Base-by-base conservation (phyloP, 78 protist species). In the Mantamonas sphyraenae region DNA sequence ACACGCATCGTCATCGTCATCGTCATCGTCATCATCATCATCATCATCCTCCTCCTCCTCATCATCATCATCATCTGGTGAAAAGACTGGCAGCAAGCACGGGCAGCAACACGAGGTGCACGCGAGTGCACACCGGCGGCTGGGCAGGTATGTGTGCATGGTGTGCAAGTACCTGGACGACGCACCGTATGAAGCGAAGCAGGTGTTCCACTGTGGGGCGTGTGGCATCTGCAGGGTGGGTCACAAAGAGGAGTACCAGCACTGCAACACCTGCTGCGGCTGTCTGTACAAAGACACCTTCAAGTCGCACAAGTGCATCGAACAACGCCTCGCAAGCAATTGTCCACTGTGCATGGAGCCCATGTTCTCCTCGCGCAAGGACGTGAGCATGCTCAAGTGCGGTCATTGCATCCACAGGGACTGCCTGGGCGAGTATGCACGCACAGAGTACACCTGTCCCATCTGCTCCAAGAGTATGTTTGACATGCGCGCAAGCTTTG, bases 331-430 rank as follows among this genome's bases (percentile, higher is more conserved):
- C 43, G 57, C 55, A 9, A n/a, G 43, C 47, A 60, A 73, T 57
- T 85, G 90, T 55, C 90, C 90, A 22, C 50, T 85, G 19, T 85
- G 90, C 64, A 2, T 53, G 51, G 83, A 85, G 24, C 80, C 59
- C 80, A 50, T 85, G 73, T 85, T 85, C 63, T 42, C 63, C 12
- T 61, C 75, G 39, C 45, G 73, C 55, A 61, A 34, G 17, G 8
- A 72, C 38, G 19, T 68, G 31, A 1, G n/a, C n/a, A n/a, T 34
- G 26, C 4, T 79, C 35, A 45, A 73, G 43, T 85, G 90, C 61
- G 90, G 90, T 28, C 90, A 85, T 64, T 39, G 75, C 42, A 47
- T 85, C 2, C 90, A 85, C 64, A 5, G 3, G 9, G 0, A 9
- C 58, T 85, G 90, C 69, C 65, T 68, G 60, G 30, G 51, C 0